Evolutionary conservation across 148 eudicot genomes (phyloP), one percentile per base, ranked within the genome.

Genomic region (Vaccinium vitisidaea): DNA sequence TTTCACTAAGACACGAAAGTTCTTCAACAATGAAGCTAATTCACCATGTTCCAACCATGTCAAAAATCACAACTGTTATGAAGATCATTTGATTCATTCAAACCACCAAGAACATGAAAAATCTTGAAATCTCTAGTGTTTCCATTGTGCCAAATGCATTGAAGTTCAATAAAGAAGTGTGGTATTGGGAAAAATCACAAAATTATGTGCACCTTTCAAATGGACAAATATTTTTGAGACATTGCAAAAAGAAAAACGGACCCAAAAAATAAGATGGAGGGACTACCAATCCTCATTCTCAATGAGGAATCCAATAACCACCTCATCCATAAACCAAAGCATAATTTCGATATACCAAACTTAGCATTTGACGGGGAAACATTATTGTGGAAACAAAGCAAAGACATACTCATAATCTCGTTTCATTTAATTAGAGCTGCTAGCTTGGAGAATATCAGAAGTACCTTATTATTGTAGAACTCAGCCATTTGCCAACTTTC

Each of bases 401-500:
- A 13, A 23, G 43, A 49, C 39, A 73, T 32, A 76, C 43, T 27
- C 39, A 13, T 69, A 30, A 27, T 27, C 74, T 27, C 27, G 39
- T 32, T 69, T 69, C 18, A 27, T 23, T 25, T 56, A 61, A 53
- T 25, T n/a, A 53, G n/a, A 59, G 30, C 25, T 52, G 43, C 70
- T 75, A 80, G 71, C 30, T 46, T 63, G 16, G 6, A 14, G 43
- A 74, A 27, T 70, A 77, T 30, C 48, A 23, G 59, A 71, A 75
- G 65, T 89, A 97, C 99, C 99, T 97, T 97, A 90, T 97, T 97
- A 77, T 90, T 91, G 86, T 95, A 97, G 90, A 97, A 97, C 84
- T 97, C 98, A 75, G 99, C 99, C 94, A 91, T 90, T 87, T 97
- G 98, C 99, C 99, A 97, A 90, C 98, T 91, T 90, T 97, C 99